Evolutionary conservation across 352 stramenopile genomes (phyloP), one percentile per base, ranked within the genome.

Genomic region (Pythium sukuiense): DNA sequence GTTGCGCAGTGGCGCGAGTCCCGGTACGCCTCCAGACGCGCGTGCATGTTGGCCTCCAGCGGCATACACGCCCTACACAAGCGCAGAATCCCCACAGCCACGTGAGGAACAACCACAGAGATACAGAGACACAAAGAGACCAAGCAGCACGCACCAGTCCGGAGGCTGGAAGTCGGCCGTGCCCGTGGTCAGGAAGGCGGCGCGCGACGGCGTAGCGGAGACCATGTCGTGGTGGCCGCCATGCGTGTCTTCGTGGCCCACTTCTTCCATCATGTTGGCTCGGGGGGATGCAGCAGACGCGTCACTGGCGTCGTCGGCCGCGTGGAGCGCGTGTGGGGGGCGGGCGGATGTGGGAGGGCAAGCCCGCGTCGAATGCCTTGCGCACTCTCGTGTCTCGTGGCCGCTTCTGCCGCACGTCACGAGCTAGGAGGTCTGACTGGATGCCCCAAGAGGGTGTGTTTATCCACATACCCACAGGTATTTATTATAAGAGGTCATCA

Each of bases 1-100:
- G 86, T 95, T 18, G 84, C 86, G 56, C 86, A 95, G 56, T 93
- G 86, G 26, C 83, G 79, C 55, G 72, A 84, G 55, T 94, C 84
- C 26, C 84, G 79, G 59, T 85, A 93, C 26, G 86, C 86, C 39
- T 94, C 86, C 18, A 94, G 69, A 35, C 86, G 73, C 24, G 83
- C 84, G 72, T 94, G 84, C 2, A 76, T 75, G 60, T 90, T 92
- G 43, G 67, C 58, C 37, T 91, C 84, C 4, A 90, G 50, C 4
- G 86, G 86, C 49, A 77, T 70, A 33, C 83, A 85, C 45, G 86
- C 86, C 85, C 85, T 93, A 24, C 14, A 20, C 37, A 37, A 16
- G 32, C 6, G 33, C n/a, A 50, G 1, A 37, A 24, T 24, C 20
- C 20, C 20, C 20, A 24, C 20, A 24, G 20, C 20, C 20, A 0